These are phyloP conservation scores for Aspergillus kassunensis DNA, from an alignment of 495 filamentous ascomycete species.

Conservation along the genomic window DNA sequence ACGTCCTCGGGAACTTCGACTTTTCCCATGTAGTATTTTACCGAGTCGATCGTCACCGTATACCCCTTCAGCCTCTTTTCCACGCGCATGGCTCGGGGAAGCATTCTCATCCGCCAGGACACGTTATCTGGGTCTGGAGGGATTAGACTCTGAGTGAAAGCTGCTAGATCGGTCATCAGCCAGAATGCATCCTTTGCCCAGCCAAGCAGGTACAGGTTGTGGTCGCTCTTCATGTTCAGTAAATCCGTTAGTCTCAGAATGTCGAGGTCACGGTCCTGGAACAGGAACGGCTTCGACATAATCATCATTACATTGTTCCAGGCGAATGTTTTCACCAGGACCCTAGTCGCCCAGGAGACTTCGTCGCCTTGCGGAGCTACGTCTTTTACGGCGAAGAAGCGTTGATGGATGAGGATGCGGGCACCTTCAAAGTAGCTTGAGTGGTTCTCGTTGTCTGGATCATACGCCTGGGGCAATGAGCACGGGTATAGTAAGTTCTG, in stretches of 20 bases:
- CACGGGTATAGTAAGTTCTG: background rate
- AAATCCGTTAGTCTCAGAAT: background rate
- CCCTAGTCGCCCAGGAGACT: background rate
- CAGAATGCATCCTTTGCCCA: background rate
- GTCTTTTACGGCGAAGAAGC: background rate
- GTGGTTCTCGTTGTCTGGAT: background rate
- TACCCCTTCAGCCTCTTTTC: background rate
- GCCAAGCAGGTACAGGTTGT: background rate
- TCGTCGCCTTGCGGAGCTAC: background rate
- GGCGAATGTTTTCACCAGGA: background rate
- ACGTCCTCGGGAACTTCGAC: background rate
- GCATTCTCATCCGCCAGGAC: background rate
- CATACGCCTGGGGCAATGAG: background rate
- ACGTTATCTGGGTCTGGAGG: background rate
- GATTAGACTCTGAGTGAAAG: background rate
- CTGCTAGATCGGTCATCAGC: background rate
- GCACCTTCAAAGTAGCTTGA: background rate
- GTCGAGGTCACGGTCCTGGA: background rate
- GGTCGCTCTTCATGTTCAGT: background rate
- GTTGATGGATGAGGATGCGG: background rate
- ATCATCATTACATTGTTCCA: background rate
- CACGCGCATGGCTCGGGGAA: background rate
- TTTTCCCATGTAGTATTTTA: background rate
- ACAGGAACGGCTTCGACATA: background rate
- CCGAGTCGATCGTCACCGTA: background rate